Evolutionary conservation across 768 basidiomycete species (phyloP).

Genomic region (Termitomyces sp.): DNA sequence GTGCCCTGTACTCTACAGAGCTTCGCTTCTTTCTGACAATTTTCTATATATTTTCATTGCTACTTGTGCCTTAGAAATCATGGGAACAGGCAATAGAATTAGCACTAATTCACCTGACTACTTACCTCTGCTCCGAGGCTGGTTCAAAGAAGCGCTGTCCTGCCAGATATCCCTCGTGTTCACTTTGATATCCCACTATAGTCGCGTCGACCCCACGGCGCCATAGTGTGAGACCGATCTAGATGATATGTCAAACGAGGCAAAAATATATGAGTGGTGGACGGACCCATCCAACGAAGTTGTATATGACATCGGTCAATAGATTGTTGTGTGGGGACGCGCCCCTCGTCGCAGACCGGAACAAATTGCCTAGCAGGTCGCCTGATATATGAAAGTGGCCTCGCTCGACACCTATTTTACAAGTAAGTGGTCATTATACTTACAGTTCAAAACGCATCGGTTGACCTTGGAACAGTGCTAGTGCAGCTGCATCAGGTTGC

Average conservation of each 20-base stretch:
- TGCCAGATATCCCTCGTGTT: slow-evolving; percentile 44
- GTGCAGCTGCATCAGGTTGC: slow-evolving; percentile 63
- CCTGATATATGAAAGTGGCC: slow-evolving; percentile 78
- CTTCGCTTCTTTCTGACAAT: slow-evolving; percentile 60
- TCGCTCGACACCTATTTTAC: slow-evolving; percentile 56
- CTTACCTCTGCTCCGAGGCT: slow-evolving; percentile 6
- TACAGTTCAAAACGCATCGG: neutral
- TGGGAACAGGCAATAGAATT: slow-evolving; percentile 5
- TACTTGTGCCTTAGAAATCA: slow-evolving; percentile 8
- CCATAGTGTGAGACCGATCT: slow-evolving; percentile 56
- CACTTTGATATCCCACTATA: slow-evolving; percentile 39
- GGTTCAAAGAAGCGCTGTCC: slow-evolving; percentile 39
- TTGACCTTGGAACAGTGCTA: slow-evolving; percentile 53
- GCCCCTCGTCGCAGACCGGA: slow-evolving; percentile 68
- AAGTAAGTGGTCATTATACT: neutral
- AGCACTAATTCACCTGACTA: slow-evolving; percentile 1
- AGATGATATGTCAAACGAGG: neutral
- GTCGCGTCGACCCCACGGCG: slow-evolving; percentile 47
- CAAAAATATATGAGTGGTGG: neutral
- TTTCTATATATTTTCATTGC: slow-evolving; percentile 14
- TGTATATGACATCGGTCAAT: slow-evolving; percentile 50
- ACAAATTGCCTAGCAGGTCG: slow-evolving; percentile 65
- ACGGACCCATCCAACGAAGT: slow-evolving; percentile 45
- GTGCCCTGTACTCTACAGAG: slow-evolving; percentile 26
- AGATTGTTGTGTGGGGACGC: slow-evolving; percentile 58